Conservation (phyloP, 1,284 basidiomycete genomes). For the Rhodotorula sp. region DNA sequence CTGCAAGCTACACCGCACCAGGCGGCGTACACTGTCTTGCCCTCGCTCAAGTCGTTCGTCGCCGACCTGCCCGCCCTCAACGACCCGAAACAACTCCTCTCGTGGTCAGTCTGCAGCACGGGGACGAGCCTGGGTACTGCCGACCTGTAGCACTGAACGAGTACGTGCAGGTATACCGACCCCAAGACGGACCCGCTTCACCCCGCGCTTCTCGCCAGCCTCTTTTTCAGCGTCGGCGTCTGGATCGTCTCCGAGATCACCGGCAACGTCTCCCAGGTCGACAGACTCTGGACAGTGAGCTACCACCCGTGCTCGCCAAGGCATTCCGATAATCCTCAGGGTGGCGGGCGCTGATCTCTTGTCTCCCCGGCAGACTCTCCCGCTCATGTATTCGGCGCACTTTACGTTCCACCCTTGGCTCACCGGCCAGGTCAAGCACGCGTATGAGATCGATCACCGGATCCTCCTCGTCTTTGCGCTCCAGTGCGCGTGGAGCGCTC, state of each 20-base stretch:
- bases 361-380: constrained; percentile 56
- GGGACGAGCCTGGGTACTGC: not conserved
- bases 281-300: constrained; percentile 62
- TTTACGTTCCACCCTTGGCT: constrained; percentile 53
- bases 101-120: not conserved
- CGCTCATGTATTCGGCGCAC: constrained; percentile 72
- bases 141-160: not conserved
- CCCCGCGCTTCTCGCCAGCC: constrained; percentile 33
- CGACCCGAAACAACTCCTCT: not conserved
- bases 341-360: no score
- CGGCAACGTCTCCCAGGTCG: constrained; percentile 81
- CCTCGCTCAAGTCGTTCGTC: constrained; percentile 17
- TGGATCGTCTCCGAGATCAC: constrained; percentile 41
- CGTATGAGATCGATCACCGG: constrained; percentile 44
- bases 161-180: constrained; percentile 9
- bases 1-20: not conserved
- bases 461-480: constrained; percentile 49
- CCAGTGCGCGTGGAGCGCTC: constrained; percentile 50
- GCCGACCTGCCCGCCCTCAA: constrained; percentile 5
- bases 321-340: no score
- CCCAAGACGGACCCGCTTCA: constrained; percentile 37
- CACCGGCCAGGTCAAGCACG: constrained; percentile 17
- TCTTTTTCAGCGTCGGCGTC: constrained; percentile 18
- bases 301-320: no score
- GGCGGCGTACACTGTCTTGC: constrained; percentile 3